Conservation (phyloP, 495 filamentous ascomycete species). For the Chaetomium tenue region DNA sequence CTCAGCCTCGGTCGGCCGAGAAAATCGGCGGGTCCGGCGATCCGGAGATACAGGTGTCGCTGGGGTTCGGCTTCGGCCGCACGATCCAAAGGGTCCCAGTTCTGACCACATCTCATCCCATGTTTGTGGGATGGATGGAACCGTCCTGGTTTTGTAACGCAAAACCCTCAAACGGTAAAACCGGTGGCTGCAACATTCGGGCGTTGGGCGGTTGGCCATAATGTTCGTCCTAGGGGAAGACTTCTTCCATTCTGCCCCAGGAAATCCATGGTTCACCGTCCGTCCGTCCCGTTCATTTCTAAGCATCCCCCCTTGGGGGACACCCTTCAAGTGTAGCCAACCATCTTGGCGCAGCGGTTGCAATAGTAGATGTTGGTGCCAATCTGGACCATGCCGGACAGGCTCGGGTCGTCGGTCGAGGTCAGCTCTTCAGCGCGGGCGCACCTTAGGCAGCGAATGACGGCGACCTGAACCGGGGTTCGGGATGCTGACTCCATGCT, state of each 20-base stretch:
- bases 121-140: neutral
- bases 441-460: slow-evolving; percentile 56
- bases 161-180: neutral
- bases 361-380: slow-evolving; percentile 81
- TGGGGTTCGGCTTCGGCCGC: neutral
- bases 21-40: neutral
- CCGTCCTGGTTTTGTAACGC: neutral
- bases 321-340: slow-evolving; percentile 62
- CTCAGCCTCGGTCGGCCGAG: neutral
- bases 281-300: neutral
- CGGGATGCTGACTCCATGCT: slow-evolving; percentile 46
- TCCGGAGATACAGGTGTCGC: neutral
- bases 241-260: neutral
- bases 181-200: neutral
- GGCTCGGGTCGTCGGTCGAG: slow-evolving; percentile 52
- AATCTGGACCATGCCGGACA: slow-evolving; percentile 62
- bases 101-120: neutral
- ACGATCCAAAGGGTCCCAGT: neutral
- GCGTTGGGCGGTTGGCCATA: neutral
- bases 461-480: slow-evolving; percentile 47
- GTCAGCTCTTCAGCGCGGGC: slow-evolving; percentile 55
- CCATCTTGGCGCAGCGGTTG: slow-evolving; percentile 67
- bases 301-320: neutral
- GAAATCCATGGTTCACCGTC: neutral
- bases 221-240: neutral